These are phyloP conservation scores for Entamoeba histolytica DNA, from an alignment of 208 protist species.

Conservation along the genomic window DNA sequence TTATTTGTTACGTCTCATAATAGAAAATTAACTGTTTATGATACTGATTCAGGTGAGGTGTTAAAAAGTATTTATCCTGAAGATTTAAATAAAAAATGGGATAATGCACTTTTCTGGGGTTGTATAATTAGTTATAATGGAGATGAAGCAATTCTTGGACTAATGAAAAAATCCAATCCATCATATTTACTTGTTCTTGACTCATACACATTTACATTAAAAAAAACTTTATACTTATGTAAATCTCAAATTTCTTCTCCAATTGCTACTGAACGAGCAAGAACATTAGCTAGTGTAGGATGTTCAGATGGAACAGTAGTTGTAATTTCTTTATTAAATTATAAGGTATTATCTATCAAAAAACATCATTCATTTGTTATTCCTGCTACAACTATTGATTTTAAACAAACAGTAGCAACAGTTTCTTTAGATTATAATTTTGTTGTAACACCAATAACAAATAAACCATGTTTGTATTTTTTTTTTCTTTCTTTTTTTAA, in stretches of 20 bases:
- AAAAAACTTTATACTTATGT: not conserved
- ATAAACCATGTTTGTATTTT: not conserved
- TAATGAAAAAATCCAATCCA: not conserved
- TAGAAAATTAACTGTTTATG: not conserved
- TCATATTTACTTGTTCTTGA: not conserved
- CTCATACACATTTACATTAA: not conserved
- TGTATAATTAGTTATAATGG: not conserved
- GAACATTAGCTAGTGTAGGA: not conserved
- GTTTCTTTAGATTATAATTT: not conserved
- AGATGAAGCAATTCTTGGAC: not conserved
- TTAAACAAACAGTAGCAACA: not conserved
- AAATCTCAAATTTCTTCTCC: not conserved
- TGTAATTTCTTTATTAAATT: not conserved
- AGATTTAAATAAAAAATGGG: not conserved
- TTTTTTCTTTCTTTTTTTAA: not conserved
- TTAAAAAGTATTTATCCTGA: not conserved
- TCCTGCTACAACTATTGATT: not conserved
- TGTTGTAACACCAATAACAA: not conserved
- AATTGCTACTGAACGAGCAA: not conserved
- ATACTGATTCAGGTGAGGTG: not conserved
- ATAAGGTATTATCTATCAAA: not conserved
- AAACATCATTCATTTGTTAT: not conserved
- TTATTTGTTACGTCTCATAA: not conserved
- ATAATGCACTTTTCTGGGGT: not conserved
- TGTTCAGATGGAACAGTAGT: not conserved